A percentile compares a stretch with the other conserved stretches of the same genome.
These are phyloP conservation scores for Obba rivulosa DNA, from an alignment of 768 basidiomycete species.

Conservation along the genomic window DNA sequence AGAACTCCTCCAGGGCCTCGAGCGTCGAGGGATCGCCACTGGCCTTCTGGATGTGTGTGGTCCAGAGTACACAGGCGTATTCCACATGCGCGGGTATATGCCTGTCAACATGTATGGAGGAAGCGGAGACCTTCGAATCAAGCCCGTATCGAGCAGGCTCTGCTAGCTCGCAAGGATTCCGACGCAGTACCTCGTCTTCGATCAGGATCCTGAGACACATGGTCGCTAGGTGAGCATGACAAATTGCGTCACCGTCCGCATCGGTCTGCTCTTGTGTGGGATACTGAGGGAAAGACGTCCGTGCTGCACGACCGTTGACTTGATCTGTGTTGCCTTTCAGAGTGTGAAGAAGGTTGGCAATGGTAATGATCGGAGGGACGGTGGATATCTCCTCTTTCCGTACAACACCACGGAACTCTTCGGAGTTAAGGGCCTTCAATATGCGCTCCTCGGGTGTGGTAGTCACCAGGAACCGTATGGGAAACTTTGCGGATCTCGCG, in stretches of 20 bases:
- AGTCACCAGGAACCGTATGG: background rate
- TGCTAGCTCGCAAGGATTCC: background rate
- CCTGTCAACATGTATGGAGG: background rate
- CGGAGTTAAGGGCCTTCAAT: background rate
- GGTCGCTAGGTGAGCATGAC: background rate
- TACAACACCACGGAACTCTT: background rate
- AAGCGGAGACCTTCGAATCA: no score
- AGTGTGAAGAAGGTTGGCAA: background rate
- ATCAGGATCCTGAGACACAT: background rate
- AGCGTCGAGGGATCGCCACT: no score
- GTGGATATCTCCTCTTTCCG: background rate
- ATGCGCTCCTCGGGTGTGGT: background rate
- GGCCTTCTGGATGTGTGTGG: background rate
- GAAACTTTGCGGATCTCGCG: background rate
- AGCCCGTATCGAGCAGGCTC: background rate
- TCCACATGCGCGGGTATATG: background rate
- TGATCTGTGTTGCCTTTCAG: background rate
- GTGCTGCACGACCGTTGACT: background rate
- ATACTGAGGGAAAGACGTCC: background rate
- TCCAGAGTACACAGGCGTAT: background rate
- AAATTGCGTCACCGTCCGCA: background rate
- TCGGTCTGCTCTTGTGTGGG: background rate
- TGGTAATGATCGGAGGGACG: background rate
- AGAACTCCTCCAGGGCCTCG: background rate
- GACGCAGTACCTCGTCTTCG: background rate